Conservation (phyloP, 2,329 filamentous ascomycete species). For the Colletotrichum incanum region DNA sequence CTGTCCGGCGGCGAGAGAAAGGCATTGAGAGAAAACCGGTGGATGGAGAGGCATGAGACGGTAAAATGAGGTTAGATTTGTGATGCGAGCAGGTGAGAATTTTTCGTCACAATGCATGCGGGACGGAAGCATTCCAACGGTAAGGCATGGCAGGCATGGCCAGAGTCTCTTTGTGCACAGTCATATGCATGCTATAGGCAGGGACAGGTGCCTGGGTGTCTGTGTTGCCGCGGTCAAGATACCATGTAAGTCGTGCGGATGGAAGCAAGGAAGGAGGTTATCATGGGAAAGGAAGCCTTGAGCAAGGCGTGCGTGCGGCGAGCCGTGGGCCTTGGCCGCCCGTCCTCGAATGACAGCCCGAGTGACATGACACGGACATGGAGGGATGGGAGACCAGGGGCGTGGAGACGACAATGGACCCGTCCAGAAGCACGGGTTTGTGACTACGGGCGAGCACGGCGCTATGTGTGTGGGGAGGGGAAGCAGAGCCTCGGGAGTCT, state of each 20-base stretch:
- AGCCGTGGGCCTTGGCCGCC: not conserved
- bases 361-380: not conserved
- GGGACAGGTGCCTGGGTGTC: constrained; percentile 2
- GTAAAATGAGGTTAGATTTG: constrained; percentile 19
- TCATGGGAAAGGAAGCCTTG: constrained; percentile 1
- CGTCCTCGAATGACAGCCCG: not conserved
- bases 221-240: not conserved
- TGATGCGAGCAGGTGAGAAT: not conserved
- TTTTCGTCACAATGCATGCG: constrained; percentile 4
- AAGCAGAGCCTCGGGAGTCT: not conserved
- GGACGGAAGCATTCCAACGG: constrained; percentile 7
- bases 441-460: too few relatives aligned
- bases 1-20: not conserved
- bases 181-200: constrained; percentile 15
- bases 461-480: not conserved
- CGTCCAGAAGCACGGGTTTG: not conserved
- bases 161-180: not conserved
- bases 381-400: not conserved
- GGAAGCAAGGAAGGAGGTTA: constrained; percentile 20
- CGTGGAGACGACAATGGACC: not conserved
- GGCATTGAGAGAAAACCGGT: not conserved
- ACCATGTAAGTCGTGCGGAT: not conserved
- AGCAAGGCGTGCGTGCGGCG: not conserved
- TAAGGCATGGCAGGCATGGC: constrained; percentile 4
- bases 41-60: constrained; percentile 23